Evolutionary conservation across 306 rosid genomes (phyloP).

Genomic region (Chamaecrista fasciculata): DNA sequence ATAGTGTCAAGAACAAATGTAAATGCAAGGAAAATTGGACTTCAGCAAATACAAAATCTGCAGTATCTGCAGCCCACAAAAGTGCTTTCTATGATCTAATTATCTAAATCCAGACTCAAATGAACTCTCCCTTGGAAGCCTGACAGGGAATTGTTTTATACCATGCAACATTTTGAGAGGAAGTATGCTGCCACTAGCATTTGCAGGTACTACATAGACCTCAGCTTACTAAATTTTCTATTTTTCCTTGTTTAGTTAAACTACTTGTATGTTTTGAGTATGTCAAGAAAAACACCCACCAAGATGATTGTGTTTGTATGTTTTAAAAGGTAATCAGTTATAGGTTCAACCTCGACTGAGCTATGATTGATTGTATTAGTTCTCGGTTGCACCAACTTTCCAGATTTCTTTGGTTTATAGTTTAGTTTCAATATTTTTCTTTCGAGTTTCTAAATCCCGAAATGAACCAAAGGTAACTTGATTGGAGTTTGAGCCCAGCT

Average conservation of each 20-base stretch:
- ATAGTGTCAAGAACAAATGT: constrained; percentile 4
- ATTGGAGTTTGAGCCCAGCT: not conserved
- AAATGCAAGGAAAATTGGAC: constrained; percentile 1
- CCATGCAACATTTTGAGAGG: not conserved
- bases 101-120: not conserved
- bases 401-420: not conserved
- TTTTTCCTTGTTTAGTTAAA: not conserved
- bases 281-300: not conserved
- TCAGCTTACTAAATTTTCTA: not conserved
- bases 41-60: not conserved
- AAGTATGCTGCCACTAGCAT: not conserved
- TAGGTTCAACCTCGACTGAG: not conserved
- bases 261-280: not conserved
- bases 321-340: not conserved
- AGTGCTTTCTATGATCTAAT: not conserved
- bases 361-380: not conserved
- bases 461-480: not conserved
- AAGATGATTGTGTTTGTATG: not conserved
- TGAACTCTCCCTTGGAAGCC: not conserved
- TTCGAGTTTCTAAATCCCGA: not conserved
- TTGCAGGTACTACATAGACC: not conserved
- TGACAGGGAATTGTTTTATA: not conserved
- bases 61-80: not conserved
- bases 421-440: not conserved
- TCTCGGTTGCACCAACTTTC: not conserved